Evolutionary conservation across 768 basidiomycete species (phyloP).

Genomic region (Lactifluus pinguis): DNA sequence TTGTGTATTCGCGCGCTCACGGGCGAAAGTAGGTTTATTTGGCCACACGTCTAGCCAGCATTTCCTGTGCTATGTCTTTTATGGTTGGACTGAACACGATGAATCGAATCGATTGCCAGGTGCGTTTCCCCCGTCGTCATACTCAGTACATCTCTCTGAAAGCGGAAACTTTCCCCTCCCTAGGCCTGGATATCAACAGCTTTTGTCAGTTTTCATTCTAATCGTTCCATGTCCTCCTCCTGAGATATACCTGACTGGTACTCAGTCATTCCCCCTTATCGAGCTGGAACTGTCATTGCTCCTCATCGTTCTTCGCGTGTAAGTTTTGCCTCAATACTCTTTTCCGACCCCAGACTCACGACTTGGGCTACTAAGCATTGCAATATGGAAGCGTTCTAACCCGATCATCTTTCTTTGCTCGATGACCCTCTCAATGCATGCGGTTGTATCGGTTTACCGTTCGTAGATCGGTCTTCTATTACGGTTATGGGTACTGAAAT

Average conservation of each 20-base stretch:
- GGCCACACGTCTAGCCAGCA: background rate
- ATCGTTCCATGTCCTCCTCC: background rate
- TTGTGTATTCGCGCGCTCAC: background rate
- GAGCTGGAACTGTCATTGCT: background rate
- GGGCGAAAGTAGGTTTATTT: background rate
- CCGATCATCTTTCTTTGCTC: background rate
- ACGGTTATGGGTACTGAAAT: background rate
- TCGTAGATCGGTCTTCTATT: background rate
- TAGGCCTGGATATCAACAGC: constrained; percentile 2
- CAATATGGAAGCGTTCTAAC: background rate
- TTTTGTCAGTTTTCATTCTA: background rate
- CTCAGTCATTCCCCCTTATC: background rate
- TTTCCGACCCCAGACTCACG: background rate
- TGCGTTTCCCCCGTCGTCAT: background rate
- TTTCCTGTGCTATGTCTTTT: background rate
- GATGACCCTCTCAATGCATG: background rate
- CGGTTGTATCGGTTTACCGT: background rate
- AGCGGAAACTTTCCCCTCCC: no score
- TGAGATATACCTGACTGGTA: background rate
- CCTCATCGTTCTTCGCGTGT: constrained; percentile 6
- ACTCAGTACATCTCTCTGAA: background rate
- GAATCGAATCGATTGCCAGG: background rate
- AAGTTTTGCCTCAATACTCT: background rate
- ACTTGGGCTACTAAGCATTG: background rate
- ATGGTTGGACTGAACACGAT: background rate